A percentile compares a stretch with the other conserved stretches of the same genome.
These are phyloP conservation scores for Vickermania ingenoplastis DNA, from an alignment of 208 protist genomes.

Conservation along the genomic window DNA sequence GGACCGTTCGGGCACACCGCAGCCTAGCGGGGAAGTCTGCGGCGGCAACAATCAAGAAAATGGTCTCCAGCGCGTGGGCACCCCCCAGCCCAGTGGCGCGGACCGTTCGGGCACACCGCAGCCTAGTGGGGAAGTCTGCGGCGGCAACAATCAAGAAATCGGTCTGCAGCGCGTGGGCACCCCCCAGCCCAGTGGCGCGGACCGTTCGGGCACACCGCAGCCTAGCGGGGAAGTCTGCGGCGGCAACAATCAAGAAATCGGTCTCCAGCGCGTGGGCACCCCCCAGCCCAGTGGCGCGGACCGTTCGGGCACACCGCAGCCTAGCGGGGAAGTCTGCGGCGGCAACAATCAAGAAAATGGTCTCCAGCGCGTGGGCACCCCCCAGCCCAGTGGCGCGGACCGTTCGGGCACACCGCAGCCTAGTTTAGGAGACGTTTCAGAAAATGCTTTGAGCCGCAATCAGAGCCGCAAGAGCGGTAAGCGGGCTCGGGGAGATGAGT, in stretches of 20 bases:
- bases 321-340: not conserved
- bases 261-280: not conserved
- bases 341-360: not conserved
- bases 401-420: too few species aligned
- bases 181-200: not conserved
- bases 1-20: not conserved
- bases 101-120: not conserved
- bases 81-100: not conserved
- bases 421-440: too few species aligned
- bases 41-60: not conserved
- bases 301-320: not conserved
- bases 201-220: not conserved
- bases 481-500: conserved; percentile 44
- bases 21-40: not conserved
- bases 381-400: not conserved
- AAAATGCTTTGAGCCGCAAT: conserved; percentile 46
- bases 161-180: not conserved
- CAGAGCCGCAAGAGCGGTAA: conserved; percentile 65
- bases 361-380: not conserved
- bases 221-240: too few species aligned
- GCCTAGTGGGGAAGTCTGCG: not conserved
- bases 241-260: too few species aligned
- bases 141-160: not conserved
- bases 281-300: not conserved
- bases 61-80: not conserved